Conservation (phyloP, 2,329 filamentous ascomycete genomes). For the Laburnicola sp. region DNA sequence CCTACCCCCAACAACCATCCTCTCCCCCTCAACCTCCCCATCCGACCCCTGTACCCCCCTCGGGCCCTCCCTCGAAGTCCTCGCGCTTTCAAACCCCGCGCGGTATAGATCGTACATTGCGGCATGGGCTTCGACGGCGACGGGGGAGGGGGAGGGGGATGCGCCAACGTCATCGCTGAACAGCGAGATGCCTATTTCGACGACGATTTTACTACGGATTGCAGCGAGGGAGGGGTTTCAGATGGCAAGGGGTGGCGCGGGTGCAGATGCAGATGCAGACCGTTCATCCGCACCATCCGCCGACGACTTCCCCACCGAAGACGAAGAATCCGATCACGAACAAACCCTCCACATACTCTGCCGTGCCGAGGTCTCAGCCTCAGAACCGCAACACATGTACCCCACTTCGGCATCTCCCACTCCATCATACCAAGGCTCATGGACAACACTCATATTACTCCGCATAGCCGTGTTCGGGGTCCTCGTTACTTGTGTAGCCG, state of each 20-base stretch:
- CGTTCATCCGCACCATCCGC: no score
- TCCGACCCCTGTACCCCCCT: slow-evolving; percentile 28
- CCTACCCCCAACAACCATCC: slow-evolving; percentile 21
- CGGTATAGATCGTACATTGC: slow-evolving; percentile 31
- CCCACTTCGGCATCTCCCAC: no score
- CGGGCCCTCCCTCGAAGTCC: slow-evolving; percentile 30
- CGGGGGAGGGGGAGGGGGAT: slow-evolving; percentile 1
- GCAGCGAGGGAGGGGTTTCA: slow-evolving; percentile 8
- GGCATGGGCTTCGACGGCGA: neutral
- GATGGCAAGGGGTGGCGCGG: slow-evolving; percentile 5
- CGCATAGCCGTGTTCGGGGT: no score
- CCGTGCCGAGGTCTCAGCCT: no score
- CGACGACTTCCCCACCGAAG: no score
- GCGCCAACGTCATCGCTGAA: slow-evolving; percentile 1
- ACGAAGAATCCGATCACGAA: neutral
- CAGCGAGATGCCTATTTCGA: slow-evolving; percentile 22
- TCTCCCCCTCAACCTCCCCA: slow-evolving; percentile 21
- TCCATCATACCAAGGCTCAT: no score
- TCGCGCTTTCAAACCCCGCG: slow-evolving; percentile 29
- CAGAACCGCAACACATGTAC: no score
- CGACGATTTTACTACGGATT: slow-evolving; percentile 24
- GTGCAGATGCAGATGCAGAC: neutral
- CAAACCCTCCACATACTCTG: no score
- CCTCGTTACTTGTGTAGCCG: no score
- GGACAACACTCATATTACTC: no score